Evolutionary conservation across 495 filamentous ascomycete species (phyloP).

Genomic region (Penicillium antarcticum): DNA sequence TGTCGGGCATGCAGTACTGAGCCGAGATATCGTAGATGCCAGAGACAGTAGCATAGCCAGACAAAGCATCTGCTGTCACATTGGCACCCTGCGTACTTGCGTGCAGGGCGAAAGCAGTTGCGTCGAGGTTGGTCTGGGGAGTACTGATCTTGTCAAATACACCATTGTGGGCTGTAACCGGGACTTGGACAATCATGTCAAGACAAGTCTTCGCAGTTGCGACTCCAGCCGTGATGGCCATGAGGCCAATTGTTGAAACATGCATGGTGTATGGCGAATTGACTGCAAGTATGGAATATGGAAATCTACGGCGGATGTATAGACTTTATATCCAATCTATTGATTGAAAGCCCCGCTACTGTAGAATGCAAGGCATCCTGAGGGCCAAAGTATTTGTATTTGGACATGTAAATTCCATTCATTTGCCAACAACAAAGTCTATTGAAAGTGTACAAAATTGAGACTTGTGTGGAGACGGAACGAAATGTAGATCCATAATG

Average conservation of each 20-base stretch:
- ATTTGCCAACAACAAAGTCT: too few species aligned
- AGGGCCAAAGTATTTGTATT: too few species aligned
- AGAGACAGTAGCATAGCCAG: slow-evolving; percentile 24
- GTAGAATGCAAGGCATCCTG: too few species aligned
- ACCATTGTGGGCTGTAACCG: slow-evolving; percentile 31
- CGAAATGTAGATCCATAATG: too few species aligned
- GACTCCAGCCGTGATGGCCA: background rate
- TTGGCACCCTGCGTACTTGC: slow-evolving; percentile 33
- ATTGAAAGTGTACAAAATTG: too few species aligned
- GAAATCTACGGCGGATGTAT: background rate
- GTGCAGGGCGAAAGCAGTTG: slow-evolving; percentile 33
- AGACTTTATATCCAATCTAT: background rate
- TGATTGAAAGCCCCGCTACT: too few species aligned
- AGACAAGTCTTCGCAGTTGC: slow-evolving; percentile 31
- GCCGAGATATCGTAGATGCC: slow-evolving; percentile 33
- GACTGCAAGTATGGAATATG: background rate
- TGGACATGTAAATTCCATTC: too few species aligned
- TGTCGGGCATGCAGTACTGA: slow-evolving; percentile 32
- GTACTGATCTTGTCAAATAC: slow-evolving; percentile 30
- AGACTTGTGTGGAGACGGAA: too few species aligned
- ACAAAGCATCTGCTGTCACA: slow-evolving; percentile 26
- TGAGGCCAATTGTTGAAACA: slow-evolving; percentile 3
- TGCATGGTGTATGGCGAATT: slow-evolving; percentile 1
- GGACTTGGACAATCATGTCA: slow-evolving; percentile 35
- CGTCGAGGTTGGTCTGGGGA: slow-evolving; percentile 34